Conservation (phyloP, 2,329 filamentous ascomycete genomes). For the Emmonsia crescens region DNA sequence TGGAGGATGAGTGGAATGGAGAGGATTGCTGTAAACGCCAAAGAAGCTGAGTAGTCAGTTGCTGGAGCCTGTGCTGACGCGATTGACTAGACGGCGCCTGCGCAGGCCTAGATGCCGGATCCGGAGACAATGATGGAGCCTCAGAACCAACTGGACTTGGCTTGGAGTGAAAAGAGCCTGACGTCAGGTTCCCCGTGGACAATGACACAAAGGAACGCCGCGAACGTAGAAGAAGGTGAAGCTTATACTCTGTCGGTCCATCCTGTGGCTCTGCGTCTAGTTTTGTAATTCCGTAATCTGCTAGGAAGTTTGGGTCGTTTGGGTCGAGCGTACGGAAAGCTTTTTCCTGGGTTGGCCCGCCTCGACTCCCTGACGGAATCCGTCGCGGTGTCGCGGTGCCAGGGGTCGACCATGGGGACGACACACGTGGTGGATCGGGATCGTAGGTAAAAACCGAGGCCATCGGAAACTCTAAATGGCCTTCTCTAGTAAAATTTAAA, state of each 20-base stretch:
- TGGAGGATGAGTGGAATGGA: conserved; percentile 73
- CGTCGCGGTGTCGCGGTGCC: conserved; percentile 32
- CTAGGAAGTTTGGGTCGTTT: conserved; percentile 29
- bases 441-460: conserved; percentile 96
- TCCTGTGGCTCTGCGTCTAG: conserved; percentile 86
- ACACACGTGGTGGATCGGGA: conserved; percentile 72
- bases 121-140: conserved; percentile 20
- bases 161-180: conserved; percentile 41
- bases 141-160: conserved; percentile 15
- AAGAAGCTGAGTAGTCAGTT: conserved; percentile 85
- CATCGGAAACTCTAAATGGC: conserved; percentile 39
- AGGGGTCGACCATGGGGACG: conserved; percentile 75
- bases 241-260: conserved; percentile 91
- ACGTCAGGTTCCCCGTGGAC: conserved; percentile 51
- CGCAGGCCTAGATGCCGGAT: conserved; percentile 26
- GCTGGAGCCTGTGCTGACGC: conserved; percentile 73
- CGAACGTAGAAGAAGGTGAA: conserved; percentile 75
- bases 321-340: conserved; percentile 30
- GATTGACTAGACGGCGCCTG: conserved; percentile 51
- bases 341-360: conserved; percentile 18
- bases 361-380: conserved; percentile 18
- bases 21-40: conserved; percentile 95
- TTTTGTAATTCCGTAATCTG: conserved; percentile 58
- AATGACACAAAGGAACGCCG: conserved; percentile 62
- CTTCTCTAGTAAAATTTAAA: background rate